Percentiles rank a stretch among this genome's conserved stretches.
These are phyloP conservation scores for Phaeolepiota aurea DNA, from an alignment of 768 basidiomycete genomes.

Conservation along the genomic window DNA sequence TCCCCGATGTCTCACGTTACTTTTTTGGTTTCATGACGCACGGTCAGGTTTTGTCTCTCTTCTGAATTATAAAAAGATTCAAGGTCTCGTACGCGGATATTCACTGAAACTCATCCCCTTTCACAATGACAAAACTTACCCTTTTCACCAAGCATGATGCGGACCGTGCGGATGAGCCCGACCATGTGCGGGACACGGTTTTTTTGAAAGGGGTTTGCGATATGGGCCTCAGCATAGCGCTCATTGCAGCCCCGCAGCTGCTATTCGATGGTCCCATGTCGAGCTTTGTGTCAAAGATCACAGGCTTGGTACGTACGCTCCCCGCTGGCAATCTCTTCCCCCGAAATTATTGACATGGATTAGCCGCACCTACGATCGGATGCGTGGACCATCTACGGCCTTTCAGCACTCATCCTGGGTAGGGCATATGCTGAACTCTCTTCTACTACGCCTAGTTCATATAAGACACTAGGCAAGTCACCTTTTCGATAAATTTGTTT, in stretches of 20 bases:
- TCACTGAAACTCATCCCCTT: too few relatives aligned
- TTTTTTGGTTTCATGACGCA: too few relatives aligned
- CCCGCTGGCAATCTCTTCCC: too few relatives aligned
- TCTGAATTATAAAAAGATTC: too few relatives aligned
- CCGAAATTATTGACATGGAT: too few relatives aligned
- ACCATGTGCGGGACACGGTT: constrained; percentile 8
- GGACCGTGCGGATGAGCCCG: constrained; percentile 5
- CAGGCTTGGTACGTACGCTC: constrained; percentile 10
- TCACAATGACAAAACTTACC: not conserved
- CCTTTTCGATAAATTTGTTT: too few relatives aligned
- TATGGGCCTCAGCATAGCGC: constrained; percentile 10
- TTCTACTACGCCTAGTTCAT: constrained; percentile 12
- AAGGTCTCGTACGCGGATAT: too few relatives aligned
- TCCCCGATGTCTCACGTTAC: too few relatives aligned
- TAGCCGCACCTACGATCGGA: constrained; percentile 4
- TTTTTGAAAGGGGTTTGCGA: constrained; percentile 15
- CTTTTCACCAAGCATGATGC: not conserved
- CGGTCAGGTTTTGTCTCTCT: too few relatives aligned
- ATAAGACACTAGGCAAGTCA: constrained; percentile 16
- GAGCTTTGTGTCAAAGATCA: constrained; percentile 8
- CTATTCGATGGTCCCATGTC: constrained; percentile 13
- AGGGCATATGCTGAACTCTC: constrained; percentile 13
- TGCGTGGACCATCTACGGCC: constrained; percentile 7
- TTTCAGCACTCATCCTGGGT: constrained; percentile 15
- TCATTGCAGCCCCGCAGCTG: constrained; percentile 13